Evolutionary conservation across 768 basidiomycete genomes (phyloP).

Genomic region (Podaxis sp.): DNA sequence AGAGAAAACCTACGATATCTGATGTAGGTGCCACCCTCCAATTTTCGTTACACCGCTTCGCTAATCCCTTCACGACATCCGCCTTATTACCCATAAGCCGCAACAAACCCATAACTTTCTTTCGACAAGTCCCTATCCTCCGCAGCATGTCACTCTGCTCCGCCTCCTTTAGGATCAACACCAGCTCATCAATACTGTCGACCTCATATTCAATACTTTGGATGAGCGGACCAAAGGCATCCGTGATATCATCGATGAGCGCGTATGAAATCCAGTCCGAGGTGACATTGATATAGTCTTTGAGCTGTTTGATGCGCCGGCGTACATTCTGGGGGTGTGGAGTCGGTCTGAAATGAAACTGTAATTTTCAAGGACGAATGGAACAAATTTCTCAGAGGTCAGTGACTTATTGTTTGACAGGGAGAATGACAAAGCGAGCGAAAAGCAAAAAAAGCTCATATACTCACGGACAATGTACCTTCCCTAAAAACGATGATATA

Average conservation of each 20-base stretch:
- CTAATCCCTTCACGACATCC: conserved; percentile 97
- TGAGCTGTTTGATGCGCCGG: conserved; percentile 96
- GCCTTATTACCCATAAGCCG: conserved; percentile 99
- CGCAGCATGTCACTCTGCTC: conserved; percentile 98
- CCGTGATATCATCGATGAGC: conserved; percentile 98
- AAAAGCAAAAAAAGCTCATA: conserved; percentile 26
- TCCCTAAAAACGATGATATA: conserved; percentile 99
- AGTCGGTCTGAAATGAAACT: conserved; percentile 98
- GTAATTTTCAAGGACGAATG: neutral
- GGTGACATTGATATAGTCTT: conserved; percentile 98
- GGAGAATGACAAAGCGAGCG: neutral
- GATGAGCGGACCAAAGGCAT: conserved; percentile 97
- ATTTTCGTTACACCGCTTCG: conserved; percentile 97
- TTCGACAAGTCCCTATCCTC: conserved; percentile 95
- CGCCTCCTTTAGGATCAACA: conserved; percentile 92
- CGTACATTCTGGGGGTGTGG: conserved; percentile 98
- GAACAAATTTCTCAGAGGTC: neutral
- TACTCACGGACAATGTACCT: conserved; percentile 82
- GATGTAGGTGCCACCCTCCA: conserved; percentile 98
- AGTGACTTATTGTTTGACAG: neutral
- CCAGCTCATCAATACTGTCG: conserved; percentile 97
- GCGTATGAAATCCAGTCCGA: conserved; percentile 99
- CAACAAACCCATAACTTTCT: conserved; percentile 98
- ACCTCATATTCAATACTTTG: conserved; percentile 99
- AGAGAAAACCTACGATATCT: conserved; percentile 70